Evolutionary conservation across 2,329 filamentous ascomycete genomes (phyloP).

Genomic region (Botrytis hyacinthi): DNA sequence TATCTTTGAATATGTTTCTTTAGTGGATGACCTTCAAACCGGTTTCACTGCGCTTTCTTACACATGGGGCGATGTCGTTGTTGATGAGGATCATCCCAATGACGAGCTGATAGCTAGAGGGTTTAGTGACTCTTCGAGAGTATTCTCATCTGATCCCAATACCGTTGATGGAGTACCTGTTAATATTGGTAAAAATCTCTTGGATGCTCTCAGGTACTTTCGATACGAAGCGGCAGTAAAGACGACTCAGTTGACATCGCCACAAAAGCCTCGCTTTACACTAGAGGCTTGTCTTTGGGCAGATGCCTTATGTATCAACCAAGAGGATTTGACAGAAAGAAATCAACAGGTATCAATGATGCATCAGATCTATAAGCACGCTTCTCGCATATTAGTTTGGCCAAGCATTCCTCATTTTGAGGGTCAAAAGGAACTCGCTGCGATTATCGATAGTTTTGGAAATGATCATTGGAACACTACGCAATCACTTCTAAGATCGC

Average conservation of each 20-base stretch:
- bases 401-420: not conserved
- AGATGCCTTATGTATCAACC: not conserved
- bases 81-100: not conserved
- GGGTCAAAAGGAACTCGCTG: not conserved
- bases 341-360: not conserved
- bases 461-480: not conserved
- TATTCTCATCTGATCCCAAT: too few species aligned
- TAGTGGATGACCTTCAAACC: not conserved
- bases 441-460: not conserved
- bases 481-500: not conserved
- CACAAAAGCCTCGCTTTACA: not conserved
- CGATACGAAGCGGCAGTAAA: not conserved
- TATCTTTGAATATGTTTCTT: not conserved
- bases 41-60: not conserved
- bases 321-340: not conserved
- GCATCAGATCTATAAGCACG: not conserved
- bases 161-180: not conserved
- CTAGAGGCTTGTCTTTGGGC: not conserved
- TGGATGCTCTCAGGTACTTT: not conserved
- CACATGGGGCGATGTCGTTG: not conserved
- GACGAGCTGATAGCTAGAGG: too few species aligned
- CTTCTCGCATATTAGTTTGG: not conserved
- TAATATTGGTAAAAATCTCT: not conserved
- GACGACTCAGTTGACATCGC: not conserved
- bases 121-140: too few species aligned